Evolutionary conservation across 495 filamentous ascomycete genomes (phyloP), one percentile per base, ranked within the genome.

Genomic region (Tirmania nivea): DNA sequence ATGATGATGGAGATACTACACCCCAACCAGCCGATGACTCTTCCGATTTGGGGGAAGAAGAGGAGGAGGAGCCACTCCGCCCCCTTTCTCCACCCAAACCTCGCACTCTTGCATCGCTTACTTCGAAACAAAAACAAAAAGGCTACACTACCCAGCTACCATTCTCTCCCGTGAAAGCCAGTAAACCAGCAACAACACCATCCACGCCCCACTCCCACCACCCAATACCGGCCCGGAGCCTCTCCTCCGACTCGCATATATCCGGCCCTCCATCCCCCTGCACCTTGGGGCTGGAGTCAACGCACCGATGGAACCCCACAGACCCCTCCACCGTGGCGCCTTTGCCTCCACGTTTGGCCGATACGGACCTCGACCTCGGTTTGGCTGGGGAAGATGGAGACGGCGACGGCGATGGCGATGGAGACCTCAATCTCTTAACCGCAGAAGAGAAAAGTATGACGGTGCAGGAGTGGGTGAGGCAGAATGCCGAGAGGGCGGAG

Each of bases 401-500:
- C 65, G 61, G 65, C 35, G 45, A 58, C n/a, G 69, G 69, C 12
- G 71, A 75, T 31, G 70, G 77, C 50, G 77, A 78, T 42, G 80
- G 79, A 58, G 71, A 74, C 49, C 65, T 74, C 52, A 67, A 71
- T 34, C 65, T 97, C 56, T 11, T 50, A 25, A 79, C 77, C 1
- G 81, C 72, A 56, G 78, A 78, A 0, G 89, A 95, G 70, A 86
- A 81, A 71, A 75, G 75, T 39, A 88, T 97, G 85, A 85, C 78
- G 0, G 86, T 96, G 2, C 84, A 92, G 64, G 79, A 94, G 66
- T 97, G 90, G 90, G 80, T 97, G 48, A 69, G 73, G 52, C 77
- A 75, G 69, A 89, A 87, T 62, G 88, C 89, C 5, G 74, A 74
- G 59, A 70, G 77, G 57, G 86, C 80, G 1, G 86, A 94, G 68